Base-by-base conservation (phyloP, 169 alveolate species). In the Babesia ovis region DNA sequence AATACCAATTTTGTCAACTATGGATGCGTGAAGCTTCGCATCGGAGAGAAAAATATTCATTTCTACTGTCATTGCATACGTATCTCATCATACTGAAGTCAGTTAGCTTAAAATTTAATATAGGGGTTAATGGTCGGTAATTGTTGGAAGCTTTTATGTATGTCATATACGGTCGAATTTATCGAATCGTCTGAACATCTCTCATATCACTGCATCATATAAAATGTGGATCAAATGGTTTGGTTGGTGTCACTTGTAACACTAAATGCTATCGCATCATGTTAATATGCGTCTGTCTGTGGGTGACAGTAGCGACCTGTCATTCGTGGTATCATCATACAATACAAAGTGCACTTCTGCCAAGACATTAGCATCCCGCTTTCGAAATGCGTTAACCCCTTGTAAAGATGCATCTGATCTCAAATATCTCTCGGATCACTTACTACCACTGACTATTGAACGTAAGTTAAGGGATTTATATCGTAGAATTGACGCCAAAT, bases 321-420 rank as follows among this genome's bases (percentile, higher is more conserved):
- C 64, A 41, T 64, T 64, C 31, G 34, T 64, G 55, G 59, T 34
- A 16, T 48, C 74, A 18, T 55, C 62, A 27, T 64, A 64, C 61
- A 20, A 32, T 29, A 16, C 23, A n/a, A 64, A 32, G 11, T 48
- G 37, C 22, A 16, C 61, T 0, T 45, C 61, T 35, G 60, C 74
- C 11, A 64, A 64, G 61, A 43, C 61, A 22, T 32, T 64, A 12
- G 43, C 62, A 8, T 18, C 55, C 0, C 74, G 74, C 61, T 32
- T 64, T 23, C 4, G 61, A 14, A 48, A 27, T 27, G 8, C 45
- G 25, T 22, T 64, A 48, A 64, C 42, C 16, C 32, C 31, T 18
- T 64, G 55, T 20, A 64, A 64, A 39, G 74, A 64, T 2, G 59
- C 74, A 8, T 46, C 59, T 18, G 74, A 18, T 25, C 23, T 64